Base-by-base conservation (phyloP, 2,329 filamentous ascomycete species). In the Ascochyta pisi region DNA sequence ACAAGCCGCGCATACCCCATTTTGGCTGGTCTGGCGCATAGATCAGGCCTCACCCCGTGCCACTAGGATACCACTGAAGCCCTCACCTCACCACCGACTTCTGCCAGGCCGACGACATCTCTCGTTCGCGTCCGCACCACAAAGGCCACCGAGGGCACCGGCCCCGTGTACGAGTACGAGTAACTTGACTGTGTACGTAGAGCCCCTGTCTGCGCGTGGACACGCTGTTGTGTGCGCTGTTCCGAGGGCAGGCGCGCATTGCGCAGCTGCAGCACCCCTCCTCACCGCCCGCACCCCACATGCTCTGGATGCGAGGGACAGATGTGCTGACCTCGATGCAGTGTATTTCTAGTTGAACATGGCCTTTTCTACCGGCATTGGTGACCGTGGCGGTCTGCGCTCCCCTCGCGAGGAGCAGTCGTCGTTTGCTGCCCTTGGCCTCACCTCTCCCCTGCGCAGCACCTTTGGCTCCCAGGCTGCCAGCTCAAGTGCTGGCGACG, bases 331-430 rank as follows among this genome's bases (percentile, higher is more conserved):
- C 66, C n/a, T 40, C 41, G 40, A 42, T 37, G 44, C 68, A 74
- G 71, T 75, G 72, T 74, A 74, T 73, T 74, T 74, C 63, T 75
- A 74, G 67, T 57, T 53, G 57, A 68, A 45, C 52, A 90, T 90
- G 87, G 84, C 86, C 65, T 89, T 85, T 78, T 84, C 84, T 65
- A 82, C 84, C 71, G 82, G 83, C 71, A 77, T 85, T 73, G 85
- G 80, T 72, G 85, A 86, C 69, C 82, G 84, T 74, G 90, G 91
- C 84, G 90, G 94, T 78, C 92, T 77, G 87, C 90, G 77, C 48
- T 90, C 90, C 66, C 86, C 91, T 52, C 86, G 88, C 68, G 89
- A 89, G 78, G 92, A 96, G 71, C 53, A 56, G 53, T 80, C 86
- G 69, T 81, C 88, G 63, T 90, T 92, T 79, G 86, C 88, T 73